A percentile compares a stretch with the other conserved stretches of the same genome.
phyloP scores from a whole-genome alignment of 495 filamentous ascomycete genomes.

The Entonaema liquescens region DNA sequence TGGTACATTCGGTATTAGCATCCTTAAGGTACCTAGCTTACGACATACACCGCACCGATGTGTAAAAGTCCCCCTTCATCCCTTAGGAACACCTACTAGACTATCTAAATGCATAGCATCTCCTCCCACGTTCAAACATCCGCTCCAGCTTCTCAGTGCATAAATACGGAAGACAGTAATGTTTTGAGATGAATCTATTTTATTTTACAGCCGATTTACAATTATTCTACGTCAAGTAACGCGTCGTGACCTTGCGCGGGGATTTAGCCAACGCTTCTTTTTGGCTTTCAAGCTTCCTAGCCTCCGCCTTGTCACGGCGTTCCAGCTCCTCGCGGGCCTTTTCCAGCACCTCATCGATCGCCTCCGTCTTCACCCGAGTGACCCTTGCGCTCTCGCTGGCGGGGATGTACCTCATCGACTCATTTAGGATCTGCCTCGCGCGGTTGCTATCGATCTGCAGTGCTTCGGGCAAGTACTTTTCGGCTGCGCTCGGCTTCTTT shows the following conservation, averaged over 20 bases:
- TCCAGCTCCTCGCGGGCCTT: neutral
- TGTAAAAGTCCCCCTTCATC: no score
- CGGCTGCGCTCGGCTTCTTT: neutral
- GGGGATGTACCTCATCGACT: neutral
- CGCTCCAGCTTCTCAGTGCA: neutral
- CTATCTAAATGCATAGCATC: no score
- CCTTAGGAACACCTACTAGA: no score
- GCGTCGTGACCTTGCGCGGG: neutral
- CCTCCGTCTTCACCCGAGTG: conserved; percentile 25
- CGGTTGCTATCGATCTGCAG: neutral
- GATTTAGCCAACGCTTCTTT: no score
- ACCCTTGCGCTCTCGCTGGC: neutral
- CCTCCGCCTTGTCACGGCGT: neutral
- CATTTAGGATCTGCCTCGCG: conserved; percentile 3
- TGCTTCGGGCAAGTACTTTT: neutral
- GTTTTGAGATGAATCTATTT: neutral
- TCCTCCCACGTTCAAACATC: neutral
- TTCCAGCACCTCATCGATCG: conserved; percentile 33
- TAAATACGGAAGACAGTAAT: neutral
- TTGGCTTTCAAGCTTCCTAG: neutral
- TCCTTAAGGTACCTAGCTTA: no score
- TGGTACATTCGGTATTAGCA: no score
- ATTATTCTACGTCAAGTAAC: neutral
- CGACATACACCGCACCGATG: no score
- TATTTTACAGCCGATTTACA: neutral